Conservation (phyloP, 352 stramenopile species). For the Globisporangium iwayamae region DNA sequence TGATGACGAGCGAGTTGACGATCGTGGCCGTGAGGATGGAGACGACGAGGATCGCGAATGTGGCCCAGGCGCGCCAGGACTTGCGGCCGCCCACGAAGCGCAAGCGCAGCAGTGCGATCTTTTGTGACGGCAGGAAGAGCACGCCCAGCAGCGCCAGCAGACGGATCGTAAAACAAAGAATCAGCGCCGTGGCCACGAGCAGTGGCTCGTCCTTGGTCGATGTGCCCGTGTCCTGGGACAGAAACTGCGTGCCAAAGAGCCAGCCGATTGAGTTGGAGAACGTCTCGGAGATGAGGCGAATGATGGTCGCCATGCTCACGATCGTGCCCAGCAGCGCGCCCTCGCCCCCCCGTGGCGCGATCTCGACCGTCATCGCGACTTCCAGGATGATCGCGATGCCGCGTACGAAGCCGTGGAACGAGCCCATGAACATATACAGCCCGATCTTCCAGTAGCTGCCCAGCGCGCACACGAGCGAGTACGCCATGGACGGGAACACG, state of each 20-base stretch:
- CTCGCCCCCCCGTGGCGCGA: slow-evolving; percentile 37
- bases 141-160: slow-evolving; percentile 24
- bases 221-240: slow-evolving; percentile 14
- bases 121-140: slow-evolving; percentile 21
- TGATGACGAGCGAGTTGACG: slow-evolving; percentile 27
- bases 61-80: slow-evolving; percentile 14
- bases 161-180: slow-evolving; percentile 25
- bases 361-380: slow-evolving; percentile 36
- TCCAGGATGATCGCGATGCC: slow-evolving; percentile 32
- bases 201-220: slow-evolving; percentile 22
- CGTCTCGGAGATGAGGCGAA: slow-evolving; percentile 27
- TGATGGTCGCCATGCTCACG: slow-evolving; percentile 37
- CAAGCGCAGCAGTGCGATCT: slow-evolving; percentile 17
- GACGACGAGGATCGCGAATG: slow-evolving; percentile 18
- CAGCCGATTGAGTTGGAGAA: slow-evolving; percentile 20
- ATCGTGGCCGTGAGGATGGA: slow-evolving; percentile 20
- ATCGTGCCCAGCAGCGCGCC: slow-evolving; percentile 39
- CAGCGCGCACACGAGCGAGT: slow-evolving; percentile 22
- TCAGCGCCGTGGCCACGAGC: slow-evolving; percentile 28
- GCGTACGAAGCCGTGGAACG: slow-evolving; percentile 35
- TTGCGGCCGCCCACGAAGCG: slow-evolving; percentile 16
- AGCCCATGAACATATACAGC: slow-evolving; percentile 34
- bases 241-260: slow-evolving; percentile 20
- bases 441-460: slow-evolving; percentile 22
- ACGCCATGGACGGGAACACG: slow-evolving; percentile 24